Conservation (phyloP, 306 rosid species). For the Cucumis melo region DNA sequence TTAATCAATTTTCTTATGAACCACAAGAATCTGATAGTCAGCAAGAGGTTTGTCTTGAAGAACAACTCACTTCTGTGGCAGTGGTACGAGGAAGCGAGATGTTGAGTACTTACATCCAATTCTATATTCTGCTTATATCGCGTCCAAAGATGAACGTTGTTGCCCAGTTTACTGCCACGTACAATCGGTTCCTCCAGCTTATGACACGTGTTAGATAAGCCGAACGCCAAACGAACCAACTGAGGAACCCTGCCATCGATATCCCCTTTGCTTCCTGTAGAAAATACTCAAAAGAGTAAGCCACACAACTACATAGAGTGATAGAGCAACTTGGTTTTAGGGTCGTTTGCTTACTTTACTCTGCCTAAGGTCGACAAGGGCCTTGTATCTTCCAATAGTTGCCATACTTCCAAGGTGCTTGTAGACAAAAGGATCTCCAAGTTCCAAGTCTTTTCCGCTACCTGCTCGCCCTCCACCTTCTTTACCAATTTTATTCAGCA, state of each 20-base stretch:
- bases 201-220: slow-evolving; percentile 79
- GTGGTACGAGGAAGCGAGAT: neutral
- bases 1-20: neutral
- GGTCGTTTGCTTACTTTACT: slow-evolving; percentile 50
- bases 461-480: slow-evolving; percentile 61
- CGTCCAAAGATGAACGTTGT: slow-evolving; percentile 84
- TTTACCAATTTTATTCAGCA: slow-evolving; percentile 61
- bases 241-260: slow-evolving; percentile 66
- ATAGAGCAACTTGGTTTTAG: neutral
- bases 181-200: slow-evolving; percentile 96
- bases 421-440: slow-evolving; percentile 70
- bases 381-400: slow-evolving; percentile 76
- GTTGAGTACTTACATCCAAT: slow-evolving; percentile 11
- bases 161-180: slow-evolving; percentile 90
- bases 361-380: slow-evolving; percentile 95
- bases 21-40: neutral
- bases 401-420: slow-evolving; percentile 98
- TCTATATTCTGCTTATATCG: slow-evolving; percentile 83
- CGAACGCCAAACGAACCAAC: slow-evolving; percentile 89
- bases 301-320: neutral
- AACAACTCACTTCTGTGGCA: neutral
- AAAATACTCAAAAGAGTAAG: slow-evolving; percentile 7
- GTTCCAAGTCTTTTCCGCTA: slow-evolving; percentile 29
- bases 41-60: neutral
- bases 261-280: slow-evolving; percentile 67